Percentiles rank a stretch among this genome's conserved stretches.
phyloP scores from a whole-genome alignment of 805 yeast genomes.

The Saccharomycopsis fodiens region DNA sequence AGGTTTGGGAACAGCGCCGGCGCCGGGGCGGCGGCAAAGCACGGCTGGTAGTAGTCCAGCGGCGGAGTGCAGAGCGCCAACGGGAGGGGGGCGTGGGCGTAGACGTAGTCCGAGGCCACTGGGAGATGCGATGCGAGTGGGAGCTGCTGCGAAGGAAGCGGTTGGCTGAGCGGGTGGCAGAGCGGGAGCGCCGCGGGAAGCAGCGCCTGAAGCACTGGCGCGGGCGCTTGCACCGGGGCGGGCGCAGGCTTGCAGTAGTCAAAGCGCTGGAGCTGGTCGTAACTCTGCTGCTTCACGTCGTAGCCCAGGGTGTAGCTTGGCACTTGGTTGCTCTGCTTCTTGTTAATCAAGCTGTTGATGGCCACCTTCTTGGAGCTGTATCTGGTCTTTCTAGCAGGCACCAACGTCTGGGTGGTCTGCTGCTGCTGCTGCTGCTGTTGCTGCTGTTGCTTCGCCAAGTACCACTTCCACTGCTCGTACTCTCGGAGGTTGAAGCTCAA shows the following conservation, averaged over 20 bases:
- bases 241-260: too few relatives aligned
- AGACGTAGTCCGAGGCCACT: not conserved
- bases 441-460: not conserved
- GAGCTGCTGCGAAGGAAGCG: not conserved
- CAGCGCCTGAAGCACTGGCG: too few relatives aligned
- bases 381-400: not conserved
- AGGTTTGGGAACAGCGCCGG: not conserved
- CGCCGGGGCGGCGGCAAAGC: not conserved
- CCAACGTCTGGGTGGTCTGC: not conserved
- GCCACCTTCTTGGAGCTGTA: slow-evolving; percentile 3
- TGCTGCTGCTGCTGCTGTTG: not conserved
- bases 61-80: not conserved
- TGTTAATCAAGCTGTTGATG: not conserved
- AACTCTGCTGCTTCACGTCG: too few relatives aligned
- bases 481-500: slow-evolving; percentile 2
- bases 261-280: too few relatives aligned
- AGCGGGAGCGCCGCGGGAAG: too few relatives aligned
- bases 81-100: not conserved
- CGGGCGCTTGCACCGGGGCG: too few relatives aligned
- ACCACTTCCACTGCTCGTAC: not conserved
- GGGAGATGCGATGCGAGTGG: not conserved
- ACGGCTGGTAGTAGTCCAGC: not conserved
- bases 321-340: too few relatives aligned
- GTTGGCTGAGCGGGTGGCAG: not conserved
- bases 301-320: too few relatives aligned